These are phyloP conservation scores for Cardamine occulta DNA, from an alignment of 345 rosid species.

Conservation along the genomic window DNA sequence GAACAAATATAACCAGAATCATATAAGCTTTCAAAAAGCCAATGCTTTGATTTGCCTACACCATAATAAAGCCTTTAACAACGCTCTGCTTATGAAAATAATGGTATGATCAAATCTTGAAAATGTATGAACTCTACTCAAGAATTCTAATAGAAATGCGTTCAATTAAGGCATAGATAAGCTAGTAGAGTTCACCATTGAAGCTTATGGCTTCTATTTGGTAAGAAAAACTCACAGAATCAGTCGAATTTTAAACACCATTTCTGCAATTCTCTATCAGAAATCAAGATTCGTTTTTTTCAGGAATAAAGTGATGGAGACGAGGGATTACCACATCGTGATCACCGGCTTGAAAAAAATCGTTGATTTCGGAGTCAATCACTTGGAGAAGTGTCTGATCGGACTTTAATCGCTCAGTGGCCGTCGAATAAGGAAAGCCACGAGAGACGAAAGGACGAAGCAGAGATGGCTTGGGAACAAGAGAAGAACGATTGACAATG, in stretches of 20 bases:
- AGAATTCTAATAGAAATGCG: too few relatives aligned
- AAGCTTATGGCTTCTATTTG: not conserved
- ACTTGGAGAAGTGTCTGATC: constrained; percentile 62
- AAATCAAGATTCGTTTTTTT: constrained; percentile 1
- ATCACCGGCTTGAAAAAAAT: constrained; percentile 57
- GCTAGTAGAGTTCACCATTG: not conserved
- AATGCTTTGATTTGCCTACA: not conserved
- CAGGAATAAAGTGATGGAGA: not conserved
- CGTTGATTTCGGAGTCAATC: constrained; percentile 66
- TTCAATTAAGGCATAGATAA: too few relatives aligned
- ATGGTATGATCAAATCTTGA: not conserved
- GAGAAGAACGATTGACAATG: constrained; percentile 42
- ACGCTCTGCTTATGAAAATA: not conserved
- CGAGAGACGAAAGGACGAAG: constrained; percentile 38
- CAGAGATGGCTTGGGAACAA: constrained; percentile 28
- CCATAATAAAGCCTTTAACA: not conserved
- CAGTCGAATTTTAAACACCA: not conserved
- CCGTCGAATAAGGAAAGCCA: constrained; percentile 47
- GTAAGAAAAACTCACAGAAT: not conserved
- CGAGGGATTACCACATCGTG: constrained; percentile 43
- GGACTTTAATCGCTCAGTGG: constrained; percentile 43
- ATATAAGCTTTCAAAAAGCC: not conserved
- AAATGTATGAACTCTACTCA: not conserved
- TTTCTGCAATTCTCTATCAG: not conserved
- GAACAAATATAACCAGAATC: not conserved